These are phyloP conservation scores for Tylopilus orsonianus DNA, from an alignment of 1,284 basidiomycete genomes.

Conservation along the genomic window DNA sequence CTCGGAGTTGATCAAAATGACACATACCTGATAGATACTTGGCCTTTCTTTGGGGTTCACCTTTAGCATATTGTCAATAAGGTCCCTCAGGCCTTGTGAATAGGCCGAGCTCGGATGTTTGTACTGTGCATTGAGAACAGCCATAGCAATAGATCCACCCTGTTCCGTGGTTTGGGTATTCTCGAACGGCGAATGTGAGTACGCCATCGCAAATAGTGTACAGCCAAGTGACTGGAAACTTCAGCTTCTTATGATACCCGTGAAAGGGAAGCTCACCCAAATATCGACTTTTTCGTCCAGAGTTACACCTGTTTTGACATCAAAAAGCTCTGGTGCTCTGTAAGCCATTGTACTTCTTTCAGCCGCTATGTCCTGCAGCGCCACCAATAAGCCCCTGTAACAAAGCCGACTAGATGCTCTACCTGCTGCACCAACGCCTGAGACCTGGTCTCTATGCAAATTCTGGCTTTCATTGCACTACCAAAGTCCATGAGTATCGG, in stretches of 20 bases:
- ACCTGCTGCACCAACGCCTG: slow-evolving; percentile 88
- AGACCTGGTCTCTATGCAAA: slow-evolving; percentile 76
- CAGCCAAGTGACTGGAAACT: slow-evolving; percentile 80
- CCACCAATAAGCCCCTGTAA: not conserved
- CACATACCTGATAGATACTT: slow-evolving; percentile 74
- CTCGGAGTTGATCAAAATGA: slow-evolving; percentile 1
- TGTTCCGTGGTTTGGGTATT: slow-evolving; percentile 83
- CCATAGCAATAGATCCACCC: slow-evolving; percentile 93
- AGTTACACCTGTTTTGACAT: slow-evolving; percentile 85
- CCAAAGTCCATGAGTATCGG: slow-evolving; percentile 99
- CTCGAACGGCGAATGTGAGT: slow-evolving; percentile 93
- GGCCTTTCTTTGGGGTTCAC: slow-evolving; percentile 80
- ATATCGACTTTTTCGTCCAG: slow-evolving; percentile 96
- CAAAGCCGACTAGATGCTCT: slow-evolving; percentile 1
- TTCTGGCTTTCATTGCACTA: slow-evolving; percentile 78
- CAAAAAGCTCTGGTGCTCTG: slow-evolving; percentile 92
- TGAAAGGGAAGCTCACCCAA: slow-evolving; percentile 62
- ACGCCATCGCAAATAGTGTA: slow-evolving; percentile 88
- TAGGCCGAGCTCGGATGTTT: slow-evolving; percentile 82
- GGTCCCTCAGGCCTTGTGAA: slow-evolving; percentile 73
- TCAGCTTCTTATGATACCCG: slow-evolving; percentile 3
- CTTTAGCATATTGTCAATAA: slow-evolving; percentile 84
- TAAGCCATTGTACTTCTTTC: slow-evolving; percentile 98
- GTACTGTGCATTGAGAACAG: slow-evolving; percentile 88
- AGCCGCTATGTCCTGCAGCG: slow-evolving; percentile 81